Evolutionary conservation across 2,329 filamentous ascomycete species (phyloP).

Genomic region (Thermothelomyces thermophilus): DNA sequence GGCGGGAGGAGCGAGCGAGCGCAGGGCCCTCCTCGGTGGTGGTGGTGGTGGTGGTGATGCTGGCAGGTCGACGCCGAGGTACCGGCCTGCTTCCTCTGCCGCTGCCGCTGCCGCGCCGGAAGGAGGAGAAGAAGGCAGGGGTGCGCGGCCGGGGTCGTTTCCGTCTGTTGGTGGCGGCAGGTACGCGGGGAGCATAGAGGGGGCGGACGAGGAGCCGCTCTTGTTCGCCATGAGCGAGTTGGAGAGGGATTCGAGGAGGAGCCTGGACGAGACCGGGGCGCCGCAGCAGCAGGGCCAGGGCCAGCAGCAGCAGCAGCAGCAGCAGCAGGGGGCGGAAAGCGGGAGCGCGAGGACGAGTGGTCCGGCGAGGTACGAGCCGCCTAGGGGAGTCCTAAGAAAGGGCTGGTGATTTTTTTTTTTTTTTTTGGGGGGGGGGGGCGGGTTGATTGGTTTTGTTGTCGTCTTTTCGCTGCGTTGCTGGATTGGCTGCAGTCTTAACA

Average conservation of each 20-base stretch:
- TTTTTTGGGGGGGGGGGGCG: too few relatives aligned
- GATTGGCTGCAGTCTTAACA: neutral
- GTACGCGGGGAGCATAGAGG: constrained; percentile 35
- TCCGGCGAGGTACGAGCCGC: constrained; percentile 18
- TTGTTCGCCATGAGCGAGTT: constrained; percentile 70
- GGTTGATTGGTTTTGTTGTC: neutral
- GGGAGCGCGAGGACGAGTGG: neutral
- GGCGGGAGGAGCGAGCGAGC: neutral
- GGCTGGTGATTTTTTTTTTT: constrained; percentile 24
- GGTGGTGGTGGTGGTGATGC: neutral
- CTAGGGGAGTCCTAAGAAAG: constrained; percentile 21
- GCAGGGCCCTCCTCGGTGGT: neutral
- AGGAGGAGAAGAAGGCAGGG: too few relatives aligned
- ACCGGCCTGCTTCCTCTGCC: neutral
- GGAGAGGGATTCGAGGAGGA: constrained; percentile 51
- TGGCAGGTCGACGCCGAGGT: neutral
- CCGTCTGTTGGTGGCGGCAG: neutral
- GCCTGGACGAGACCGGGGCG: constrained; percentile 44
- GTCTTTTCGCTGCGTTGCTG: neutral
- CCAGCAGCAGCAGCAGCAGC: neutral
- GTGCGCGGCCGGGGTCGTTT: constrained; percentile 6
- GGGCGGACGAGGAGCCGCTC: constrained; percentile 60
- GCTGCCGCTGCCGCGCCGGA: neutral
- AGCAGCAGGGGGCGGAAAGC: neutral
- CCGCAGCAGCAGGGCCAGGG: neutral